phyloP scores from a whole-genome alignment of 139 green algal genomes.

The Auxenochlorella pyrenoidosa region DNA sequence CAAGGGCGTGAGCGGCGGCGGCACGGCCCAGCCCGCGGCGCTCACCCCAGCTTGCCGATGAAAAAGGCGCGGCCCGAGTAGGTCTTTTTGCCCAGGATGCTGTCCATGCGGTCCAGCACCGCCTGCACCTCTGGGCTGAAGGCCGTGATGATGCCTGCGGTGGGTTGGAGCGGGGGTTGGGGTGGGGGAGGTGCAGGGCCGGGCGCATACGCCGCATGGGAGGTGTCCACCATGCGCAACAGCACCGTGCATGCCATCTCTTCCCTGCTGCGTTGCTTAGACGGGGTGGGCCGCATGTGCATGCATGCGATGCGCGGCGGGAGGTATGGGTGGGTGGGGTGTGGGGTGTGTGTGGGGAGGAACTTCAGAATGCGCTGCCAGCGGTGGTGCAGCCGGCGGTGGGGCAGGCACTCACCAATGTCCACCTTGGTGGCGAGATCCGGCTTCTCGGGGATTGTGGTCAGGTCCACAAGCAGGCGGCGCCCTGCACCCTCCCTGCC shows the following conservation, averaged over 20 bases:
- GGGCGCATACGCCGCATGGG: no score
- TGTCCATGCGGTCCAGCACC: slow-evolving; percentile 11
- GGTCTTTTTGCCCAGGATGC: slow-evolving; percentile 10
- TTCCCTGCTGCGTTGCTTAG: no score
- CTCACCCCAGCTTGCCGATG: slow-evolving; percentile 3
- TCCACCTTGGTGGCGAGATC: background rate
- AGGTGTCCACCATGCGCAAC: no score
- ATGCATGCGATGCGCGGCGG: no score
- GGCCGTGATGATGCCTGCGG: slow-evolving; percentile 4
- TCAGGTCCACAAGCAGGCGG: background rate
- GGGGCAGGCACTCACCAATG: background rate
- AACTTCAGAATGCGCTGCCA: no score
- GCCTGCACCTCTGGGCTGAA: background rate
- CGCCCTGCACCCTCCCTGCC: background rate
- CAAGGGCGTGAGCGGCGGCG: no score
- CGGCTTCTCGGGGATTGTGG: background rate
- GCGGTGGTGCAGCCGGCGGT: no score
- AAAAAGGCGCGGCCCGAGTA: slow-evolving; percentile 5
- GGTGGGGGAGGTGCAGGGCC: background rate
- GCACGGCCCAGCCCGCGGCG: background rate
- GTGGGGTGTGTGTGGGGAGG: no score
- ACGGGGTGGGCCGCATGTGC: no score
- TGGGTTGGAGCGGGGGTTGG: background rate
- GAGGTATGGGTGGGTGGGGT: no score
- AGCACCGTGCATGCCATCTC: no score